phyloP scores from a whole-genome alignment of 2,329 filamentous ascomycete genomes.

The Botrytis sinoallii region DNA sequence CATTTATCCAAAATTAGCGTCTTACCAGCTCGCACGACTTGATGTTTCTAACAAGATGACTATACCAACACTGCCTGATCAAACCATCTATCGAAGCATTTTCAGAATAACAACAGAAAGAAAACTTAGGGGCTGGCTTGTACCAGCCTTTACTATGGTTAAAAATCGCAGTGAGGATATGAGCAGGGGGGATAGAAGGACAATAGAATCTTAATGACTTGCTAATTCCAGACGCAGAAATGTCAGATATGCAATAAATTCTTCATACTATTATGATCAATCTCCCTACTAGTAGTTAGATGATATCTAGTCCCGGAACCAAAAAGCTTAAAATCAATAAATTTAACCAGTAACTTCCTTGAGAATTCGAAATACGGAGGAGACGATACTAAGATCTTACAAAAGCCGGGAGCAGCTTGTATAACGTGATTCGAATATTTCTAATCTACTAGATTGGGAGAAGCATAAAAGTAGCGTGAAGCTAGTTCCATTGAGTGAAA shows the following conservation, averaged over 20 bases:
- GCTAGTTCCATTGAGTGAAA: not conserved
- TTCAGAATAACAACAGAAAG: not conserved
- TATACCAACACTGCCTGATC: not conserved
- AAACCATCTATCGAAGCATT: not conserved
- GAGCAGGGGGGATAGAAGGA: not conserved
- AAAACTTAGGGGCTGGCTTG: not conserved
- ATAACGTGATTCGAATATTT: not conserved
- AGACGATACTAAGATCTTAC: not conserved
- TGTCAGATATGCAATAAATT: not conserved
- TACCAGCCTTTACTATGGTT: not conserved
- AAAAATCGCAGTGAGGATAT: not conserved
- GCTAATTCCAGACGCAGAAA: not conserved
- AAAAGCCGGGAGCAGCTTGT: not conserved
- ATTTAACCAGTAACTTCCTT: not conserved
- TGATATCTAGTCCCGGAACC: not conserved
- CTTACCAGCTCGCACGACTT: not conserved
- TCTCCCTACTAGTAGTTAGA: not conserved
- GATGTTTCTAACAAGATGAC: not conserved
- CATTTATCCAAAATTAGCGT: not conserved
- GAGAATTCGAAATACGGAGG: not conserved
- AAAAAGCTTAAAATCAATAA: not conserved
- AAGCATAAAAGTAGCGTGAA: not conserved
- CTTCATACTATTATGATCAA: not conserved
- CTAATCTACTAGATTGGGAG: not conserved
- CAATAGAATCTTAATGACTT: not conserved